Conservation (phyloP, 1,284 basidiomycete genomes). For the Papiliotrema laurentii region DNA sequence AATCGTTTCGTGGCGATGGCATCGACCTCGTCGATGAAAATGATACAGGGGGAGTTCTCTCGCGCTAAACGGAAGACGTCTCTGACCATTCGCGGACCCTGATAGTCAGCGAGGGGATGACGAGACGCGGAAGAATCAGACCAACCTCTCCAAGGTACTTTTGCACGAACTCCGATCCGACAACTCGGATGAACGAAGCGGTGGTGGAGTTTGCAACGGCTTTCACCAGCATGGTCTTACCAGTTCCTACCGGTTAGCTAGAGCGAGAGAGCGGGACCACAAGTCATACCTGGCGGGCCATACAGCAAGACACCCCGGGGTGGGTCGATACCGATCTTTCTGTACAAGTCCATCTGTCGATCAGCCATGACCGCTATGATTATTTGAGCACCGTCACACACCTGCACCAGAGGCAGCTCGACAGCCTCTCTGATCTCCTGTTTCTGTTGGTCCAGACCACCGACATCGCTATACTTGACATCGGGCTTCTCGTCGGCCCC, state of each 20-base stretch:
- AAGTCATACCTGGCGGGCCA: constrained; percentile 78
- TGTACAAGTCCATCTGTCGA: constrained; percentile 89
- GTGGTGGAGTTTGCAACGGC: constrained; percentile 97
- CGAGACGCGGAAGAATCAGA: no score
- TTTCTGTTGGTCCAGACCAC: constrained; percentile 97
- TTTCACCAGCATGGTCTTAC: constrained; percentile 99
- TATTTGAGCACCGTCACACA: constrained; percentile 21
- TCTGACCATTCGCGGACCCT: constrained; percentile 97
- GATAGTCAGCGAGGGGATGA: constrained; percentile 6
- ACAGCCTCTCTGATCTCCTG: constrained; percentile 99
- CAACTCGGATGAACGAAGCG: constrained; percentile 95
- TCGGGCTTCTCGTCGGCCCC: constrained; percentile 90
- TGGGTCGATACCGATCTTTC: constrained; percentile 99
- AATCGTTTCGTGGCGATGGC: constrained; percentile 99
- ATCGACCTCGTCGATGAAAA: constrained; percentile 99
- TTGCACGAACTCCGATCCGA: constrained; percentile 97
- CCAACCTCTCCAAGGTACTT: constrained; percentile 90
- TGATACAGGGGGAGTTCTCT: constrained; percentile 96
- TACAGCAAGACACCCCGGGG: constrained; percentile 90
- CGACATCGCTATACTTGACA: constrained; percentile 83
- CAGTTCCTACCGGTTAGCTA: constrained; percentile 64
- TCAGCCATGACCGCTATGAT: constrained; percentile 8
- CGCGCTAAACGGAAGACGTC: constrained; percentile 97
- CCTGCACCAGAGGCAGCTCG: constrained; percentile 83
- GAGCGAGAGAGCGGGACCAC: neutral